Percentiles rank a stretch among this genome's conserved stretches.
phyloP scores from a whole-genome alignment of 2,329 filamentous ascomycete species.

The Pseudonectria foliicola region DNA sequence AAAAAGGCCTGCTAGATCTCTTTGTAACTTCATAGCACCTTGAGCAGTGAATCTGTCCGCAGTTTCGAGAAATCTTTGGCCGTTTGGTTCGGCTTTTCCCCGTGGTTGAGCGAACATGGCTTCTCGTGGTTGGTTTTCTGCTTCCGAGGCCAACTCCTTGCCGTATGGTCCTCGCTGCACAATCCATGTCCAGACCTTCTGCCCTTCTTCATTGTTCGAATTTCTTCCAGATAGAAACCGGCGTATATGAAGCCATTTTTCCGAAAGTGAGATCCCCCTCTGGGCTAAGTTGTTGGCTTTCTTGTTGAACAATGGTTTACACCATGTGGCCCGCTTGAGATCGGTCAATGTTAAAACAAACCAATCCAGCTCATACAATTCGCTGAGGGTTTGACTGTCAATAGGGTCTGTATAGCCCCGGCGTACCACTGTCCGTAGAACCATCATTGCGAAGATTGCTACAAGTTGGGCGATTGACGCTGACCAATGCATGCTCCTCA shows the following conservation, averaged over 20 bases:
- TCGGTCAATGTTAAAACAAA: constrained; percentile 12
- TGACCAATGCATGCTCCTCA: constrained; percentile 22
- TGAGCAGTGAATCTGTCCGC: constrained; percentile 3
- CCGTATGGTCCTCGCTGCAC: not conserved
- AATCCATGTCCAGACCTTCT: no score
- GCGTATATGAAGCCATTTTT: no score
- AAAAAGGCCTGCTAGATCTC: constrained; percentile 13
- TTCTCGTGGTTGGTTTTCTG: no score
- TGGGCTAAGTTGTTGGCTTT: no score
- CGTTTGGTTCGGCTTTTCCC: not conserved
- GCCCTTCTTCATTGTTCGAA: no score
- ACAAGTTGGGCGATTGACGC: constrained; percentile 19
- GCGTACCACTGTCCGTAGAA: constrained; percentile 18
- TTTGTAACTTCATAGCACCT: constrained; percentile 8
- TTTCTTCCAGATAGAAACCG: no score
- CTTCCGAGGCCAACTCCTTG: not conserved
- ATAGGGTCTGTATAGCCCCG: constrained; percentile 4
- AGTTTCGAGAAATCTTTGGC: not conserved
- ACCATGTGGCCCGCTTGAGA: not conserved
- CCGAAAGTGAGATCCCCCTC: no score
- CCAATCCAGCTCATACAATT: constrained; percentile 22
- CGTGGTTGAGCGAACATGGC: no score
- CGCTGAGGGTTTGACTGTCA: constrained; percentile 4
- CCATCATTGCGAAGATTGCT: constrained; percentile 17
- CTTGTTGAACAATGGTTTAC: constrained; percentile 2